Percentiles rank a stretch among this genome's conserved stretches.
Evolutionary conservation across 768 basidiomycete genomes (phyloP).

Genomic region (Chalciporus piperatus): DNA sequence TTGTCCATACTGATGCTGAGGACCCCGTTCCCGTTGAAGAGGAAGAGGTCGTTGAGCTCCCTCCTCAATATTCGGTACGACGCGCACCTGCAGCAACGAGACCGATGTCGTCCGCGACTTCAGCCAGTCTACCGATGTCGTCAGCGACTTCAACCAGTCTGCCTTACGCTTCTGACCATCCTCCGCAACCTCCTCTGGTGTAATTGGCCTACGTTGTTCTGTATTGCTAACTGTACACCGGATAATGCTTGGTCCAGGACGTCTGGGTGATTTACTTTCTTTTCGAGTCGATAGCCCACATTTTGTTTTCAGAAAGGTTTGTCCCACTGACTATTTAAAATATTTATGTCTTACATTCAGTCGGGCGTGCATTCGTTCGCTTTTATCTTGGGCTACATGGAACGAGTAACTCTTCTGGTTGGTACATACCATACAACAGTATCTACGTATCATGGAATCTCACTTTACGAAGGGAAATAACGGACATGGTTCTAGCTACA

Average conservation of each 20-base stretch:
- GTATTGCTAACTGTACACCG: not conserved
- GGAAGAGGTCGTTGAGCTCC: constrained; percentile 66
- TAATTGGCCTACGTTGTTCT: constrained; percentile 5
- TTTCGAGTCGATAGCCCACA: not conserved
- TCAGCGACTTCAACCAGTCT: constrained; percentile 5
- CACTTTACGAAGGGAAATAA: not conserved
- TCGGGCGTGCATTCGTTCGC: constrained; percentile 3
- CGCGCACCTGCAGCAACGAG: constrained; percentile 25
- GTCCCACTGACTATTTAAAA: not conserved
- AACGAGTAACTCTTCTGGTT: not conserved
- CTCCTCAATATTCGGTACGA: constrained; percentile 66
- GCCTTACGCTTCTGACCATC: constrained; percentile 12
- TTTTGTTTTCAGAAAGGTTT: not conserved
- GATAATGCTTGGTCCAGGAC: not conserved
- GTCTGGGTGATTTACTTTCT: not conserved
- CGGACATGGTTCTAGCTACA: constrained; percentile 5
- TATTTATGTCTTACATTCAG: constrained; percentile 7
- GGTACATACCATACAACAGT: not conserved
- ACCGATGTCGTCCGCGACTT: too few species aligned
- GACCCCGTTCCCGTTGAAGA: constrained; percentile 46
- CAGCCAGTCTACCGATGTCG: too few species aligned
- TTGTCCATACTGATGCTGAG: constrained; percentile 69
- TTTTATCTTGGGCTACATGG: constrained; percentile 3
- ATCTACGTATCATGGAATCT: not conserved
- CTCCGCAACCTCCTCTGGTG: constrained; percentile 8